Evolutionary conservation across 2,329 filamentous ascomycete species (phyloP).

Genomic region (Botrytis tulipae): DNA sequence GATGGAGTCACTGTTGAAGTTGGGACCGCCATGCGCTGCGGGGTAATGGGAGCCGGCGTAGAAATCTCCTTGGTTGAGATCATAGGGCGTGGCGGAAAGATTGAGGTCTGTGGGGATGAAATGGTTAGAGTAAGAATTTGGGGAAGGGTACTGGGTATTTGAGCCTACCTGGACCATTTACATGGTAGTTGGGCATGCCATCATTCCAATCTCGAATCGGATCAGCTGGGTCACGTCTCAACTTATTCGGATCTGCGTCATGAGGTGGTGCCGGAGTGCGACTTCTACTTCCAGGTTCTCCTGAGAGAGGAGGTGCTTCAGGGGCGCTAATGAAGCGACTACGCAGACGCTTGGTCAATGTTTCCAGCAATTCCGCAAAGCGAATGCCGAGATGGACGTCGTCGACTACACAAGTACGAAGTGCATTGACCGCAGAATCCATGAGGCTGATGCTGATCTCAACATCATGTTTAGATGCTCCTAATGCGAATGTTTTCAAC

Average conservation of each 20-base stretch:
- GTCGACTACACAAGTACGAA: constrained; percentile 77
- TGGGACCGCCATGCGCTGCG: constrained; percentile 28
- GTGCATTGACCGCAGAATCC: constrained; percentile 69
- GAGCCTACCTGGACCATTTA: constrained; percentile 31
- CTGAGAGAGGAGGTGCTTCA: constrained; percentile 42
- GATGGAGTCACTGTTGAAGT: constrained; percentile 30
- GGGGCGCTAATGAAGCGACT: constrained; percentile 70
- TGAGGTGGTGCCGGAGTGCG: constrained; percentile 37
- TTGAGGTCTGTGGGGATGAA: constrained; percentile 29
- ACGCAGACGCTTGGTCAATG: constrained; percentile 69
- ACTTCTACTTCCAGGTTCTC: constrained; percentile 24
- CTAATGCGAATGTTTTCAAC: constrained; percentile 79
- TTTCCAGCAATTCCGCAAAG: constrained; percentile 80
- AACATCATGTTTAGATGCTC: constrained; percentile 75
- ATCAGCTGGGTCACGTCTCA: constrained; percentile 31
- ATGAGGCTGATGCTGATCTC: constrained; percentile 72
- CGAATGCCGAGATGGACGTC: constrained; percentile 83
- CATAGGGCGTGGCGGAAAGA: constrained; percentile 63
- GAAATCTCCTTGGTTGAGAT: constrained; percentile 54
- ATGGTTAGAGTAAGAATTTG: constrained; percentile 14
- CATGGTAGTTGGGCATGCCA: constrained; percentile 31
- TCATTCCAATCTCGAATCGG: constrained; percentile 37
- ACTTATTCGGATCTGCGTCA: constrained; percentile 37
- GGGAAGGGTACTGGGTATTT: not conserved
- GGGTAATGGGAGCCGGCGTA: constrained; percentile 45